Evolutionary conservation across 768 basidiomycete species (phyloP).

Genomic region (Mrakia blollopis): DNA sequence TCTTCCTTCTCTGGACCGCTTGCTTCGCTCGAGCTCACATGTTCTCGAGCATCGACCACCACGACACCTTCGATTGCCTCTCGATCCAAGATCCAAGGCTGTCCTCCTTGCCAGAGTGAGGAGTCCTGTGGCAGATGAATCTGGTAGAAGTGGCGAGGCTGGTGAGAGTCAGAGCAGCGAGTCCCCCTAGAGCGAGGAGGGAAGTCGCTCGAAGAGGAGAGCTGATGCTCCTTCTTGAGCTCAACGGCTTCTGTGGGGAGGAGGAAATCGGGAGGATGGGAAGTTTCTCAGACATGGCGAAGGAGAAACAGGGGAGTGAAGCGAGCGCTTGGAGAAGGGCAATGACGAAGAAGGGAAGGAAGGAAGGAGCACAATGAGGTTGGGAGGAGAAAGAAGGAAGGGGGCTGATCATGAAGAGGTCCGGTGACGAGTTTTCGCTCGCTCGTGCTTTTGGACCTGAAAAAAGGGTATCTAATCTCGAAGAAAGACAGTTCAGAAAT

Average conservation of each 20-base stretch:
- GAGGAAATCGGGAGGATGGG: not conserved
- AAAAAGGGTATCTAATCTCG: no score
- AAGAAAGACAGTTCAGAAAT: no score
- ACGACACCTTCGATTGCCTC: constrained; percentile 5
- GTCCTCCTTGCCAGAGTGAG: not conserved
- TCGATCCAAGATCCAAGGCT: constrained; percentile 17
- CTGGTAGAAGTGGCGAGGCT: constrained; percentile 1
- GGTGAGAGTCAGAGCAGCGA: constrained; percentile 10
- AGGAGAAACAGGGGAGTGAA: not conserved
- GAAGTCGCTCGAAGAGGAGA: not conserved
- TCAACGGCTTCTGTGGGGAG: not conserved
- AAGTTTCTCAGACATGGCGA: not conserved
- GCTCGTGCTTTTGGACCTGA: no score
- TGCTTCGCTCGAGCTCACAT: constrained; percentile 6
- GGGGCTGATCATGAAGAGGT: no score
- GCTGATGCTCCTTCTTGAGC: not conserved
- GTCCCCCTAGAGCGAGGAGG: not conserved
- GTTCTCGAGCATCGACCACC: constrained; percentile 13
- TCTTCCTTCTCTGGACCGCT: no score
- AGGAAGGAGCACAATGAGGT: not conserved
- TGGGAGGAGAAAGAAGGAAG: not conserved
- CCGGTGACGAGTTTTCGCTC: no score
- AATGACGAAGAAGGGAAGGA: not conserved
- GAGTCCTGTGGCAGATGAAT: not conserved
- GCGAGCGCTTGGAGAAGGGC: no score